Evolutionary conservation across 1,284 basidiomycete species (phyloP).

Genomic region (Thecaphora thlaspeos): DNA sequence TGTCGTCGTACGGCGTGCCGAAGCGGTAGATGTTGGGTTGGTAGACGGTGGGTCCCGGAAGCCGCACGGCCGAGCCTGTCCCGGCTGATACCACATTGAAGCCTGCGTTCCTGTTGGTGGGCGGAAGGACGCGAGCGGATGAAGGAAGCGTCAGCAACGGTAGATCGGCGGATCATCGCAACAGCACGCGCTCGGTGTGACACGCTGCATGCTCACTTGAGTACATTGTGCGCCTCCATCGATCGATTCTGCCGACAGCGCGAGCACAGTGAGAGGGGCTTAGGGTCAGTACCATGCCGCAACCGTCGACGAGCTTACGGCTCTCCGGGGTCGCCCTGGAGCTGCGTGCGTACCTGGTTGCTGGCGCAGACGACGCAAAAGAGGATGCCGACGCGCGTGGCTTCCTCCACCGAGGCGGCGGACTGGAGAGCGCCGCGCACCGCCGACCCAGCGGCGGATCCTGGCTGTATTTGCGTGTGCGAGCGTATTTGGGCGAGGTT

Average conservation of each 20-base stretch:
- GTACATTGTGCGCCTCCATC: slow-evolving; percentile 94
- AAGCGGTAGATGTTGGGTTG: slow-evolving; percentile 97
- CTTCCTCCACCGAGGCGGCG: background rate
- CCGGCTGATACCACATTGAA: slow-evolving; percentile 90
- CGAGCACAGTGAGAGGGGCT: background rate
- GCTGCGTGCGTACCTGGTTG: slow-evolving; percentile 64
- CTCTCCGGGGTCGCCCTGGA: no score
- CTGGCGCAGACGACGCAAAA: slow-evolving; percentile 99
- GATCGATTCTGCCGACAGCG: slow-evolving; percentile 97
- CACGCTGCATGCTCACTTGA: slow-evolving; percentile 65
- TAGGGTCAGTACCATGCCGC: no score
- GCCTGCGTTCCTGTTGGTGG: slow-evolving; percentile 67
- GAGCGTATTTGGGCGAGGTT: background rate
- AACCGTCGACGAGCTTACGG: no score
- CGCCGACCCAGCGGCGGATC: background rate
- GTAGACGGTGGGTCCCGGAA: slow-evolving; percentile 94
- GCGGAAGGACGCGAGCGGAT: background rate
- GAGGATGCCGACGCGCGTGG: slow-evolving; percentile 12
- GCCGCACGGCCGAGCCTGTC: slow-evolving; percentile 91
- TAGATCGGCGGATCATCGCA: no score
- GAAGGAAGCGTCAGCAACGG: background rate
- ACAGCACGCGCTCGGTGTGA: no score
- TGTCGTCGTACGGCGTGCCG: slow-evolving; percentile 95
- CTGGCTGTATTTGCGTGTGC: background rate
- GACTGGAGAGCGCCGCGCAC: background rate